phyloP scores from a whole-genome alignment of 805 yeast species.

The Torulaspora franciscae region DNA sequence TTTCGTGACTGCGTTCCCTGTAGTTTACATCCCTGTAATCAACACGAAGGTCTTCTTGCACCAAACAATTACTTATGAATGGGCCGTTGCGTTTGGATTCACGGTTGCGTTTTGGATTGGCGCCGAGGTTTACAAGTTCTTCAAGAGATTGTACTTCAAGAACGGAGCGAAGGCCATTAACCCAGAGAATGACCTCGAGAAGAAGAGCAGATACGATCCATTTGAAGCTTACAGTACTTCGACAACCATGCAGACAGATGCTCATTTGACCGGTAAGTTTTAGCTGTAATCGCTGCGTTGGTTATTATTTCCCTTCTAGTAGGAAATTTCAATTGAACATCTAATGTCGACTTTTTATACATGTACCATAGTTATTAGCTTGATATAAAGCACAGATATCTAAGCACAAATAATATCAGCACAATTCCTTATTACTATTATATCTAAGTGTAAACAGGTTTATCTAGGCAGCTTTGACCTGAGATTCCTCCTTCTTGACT shows the following conservation, averaged over 20 bases:
- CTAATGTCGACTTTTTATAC: neutral
- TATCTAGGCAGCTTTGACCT: conserved; percentile 1
- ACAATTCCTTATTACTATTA: conserved; percentile 1
- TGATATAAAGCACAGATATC: neutral
- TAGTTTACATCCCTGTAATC: conserved; percentile 83
- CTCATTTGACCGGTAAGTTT: conserved; percentile 9
- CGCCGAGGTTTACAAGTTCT: conserved; percentile 62
- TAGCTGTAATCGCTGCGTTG: neutral
- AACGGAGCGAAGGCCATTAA: conserved; percentile 42
- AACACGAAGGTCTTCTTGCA: conserved; percentile 73
- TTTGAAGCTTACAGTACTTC: conserved; percentile 55
- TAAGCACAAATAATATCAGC: neutral
- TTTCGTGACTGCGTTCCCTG: conserved; percentile 68
- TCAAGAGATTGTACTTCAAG: conserved; percentile 54
- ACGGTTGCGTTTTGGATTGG: conserved; percentile 52
- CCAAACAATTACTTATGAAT: conserved; percentile 65
- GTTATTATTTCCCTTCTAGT: neutral
- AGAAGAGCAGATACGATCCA: conserved; percentile 43
- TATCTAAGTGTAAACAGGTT: neutral
- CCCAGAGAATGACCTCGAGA: conserved; percentile 62
- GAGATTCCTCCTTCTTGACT: conserved; percentile 28
- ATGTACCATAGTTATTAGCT: neutral
- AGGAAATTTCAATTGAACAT: no score
- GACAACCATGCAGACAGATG: conserved; percentile 39
- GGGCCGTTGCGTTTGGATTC: conserved; percentile 69